Conservation (phyloP, 2,329 filamentous ascomycete genomes). For the Aspergillus felis region DNA sequence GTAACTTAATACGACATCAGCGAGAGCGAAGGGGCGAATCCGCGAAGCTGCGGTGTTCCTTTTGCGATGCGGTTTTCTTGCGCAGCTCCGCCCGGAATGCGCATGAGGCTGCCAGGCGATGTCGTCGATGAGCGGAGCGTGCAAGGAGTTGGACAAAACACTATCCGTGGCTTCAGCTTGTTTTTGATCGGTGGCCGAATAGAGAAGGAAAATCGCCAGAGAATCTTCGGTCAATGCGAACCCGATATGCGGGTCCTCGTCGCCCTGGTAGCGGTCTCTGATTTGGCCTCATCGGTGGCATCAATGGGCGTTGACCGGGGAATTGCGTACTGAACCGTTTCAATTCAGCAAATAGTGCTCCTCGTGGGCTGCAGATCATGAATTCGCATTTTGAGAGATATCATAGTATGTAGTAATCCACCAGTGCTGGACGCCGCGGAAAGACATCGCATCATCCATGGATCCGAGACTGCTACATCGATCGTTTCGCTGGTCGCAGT, state of each 20-base stretch:
- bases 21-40: conserved; percentile 2
- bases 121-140: not conserved
- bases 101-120: conserved; percentile 3
- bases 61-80: conserved; percentile 7
- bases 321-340: too few relatives aligned
- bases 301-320: not conserved
- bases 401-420: not conserved
- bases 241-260: not conserved
- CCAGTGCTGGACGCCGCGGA: not conserved
- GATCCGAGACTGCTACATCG: too few relatives aligned
- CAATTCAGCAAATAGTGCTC: not conserved
- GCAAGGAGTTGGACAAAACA: too few relatives aligned
- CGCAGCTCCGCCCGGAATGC: conserved; percentile 1
- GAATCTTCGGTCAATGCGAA: too few relatives aligned
- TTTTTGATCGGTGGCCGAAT: not conserved
- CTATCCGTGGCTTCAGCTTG: not conserved
- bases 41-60: conserved; percentile 5
- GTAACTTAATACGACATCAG: conserved; percentile 3
- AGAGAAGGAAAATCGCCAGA: not conserved
- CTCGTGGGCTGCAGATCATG: not conserved
- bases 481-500: not conserved
- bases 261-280: not conserved
- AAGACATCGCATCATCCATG: too few relatives aligned
- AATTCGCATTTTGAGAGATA: not conserved
- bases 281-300: not conserved